Percentiles rank a stretch among this genome's conserved stretches.
Evolutionary conservation across 495 filamentous ascomycete species (phyloP).

Genomic region (Annulohypoxylon moriforme): DNA sequence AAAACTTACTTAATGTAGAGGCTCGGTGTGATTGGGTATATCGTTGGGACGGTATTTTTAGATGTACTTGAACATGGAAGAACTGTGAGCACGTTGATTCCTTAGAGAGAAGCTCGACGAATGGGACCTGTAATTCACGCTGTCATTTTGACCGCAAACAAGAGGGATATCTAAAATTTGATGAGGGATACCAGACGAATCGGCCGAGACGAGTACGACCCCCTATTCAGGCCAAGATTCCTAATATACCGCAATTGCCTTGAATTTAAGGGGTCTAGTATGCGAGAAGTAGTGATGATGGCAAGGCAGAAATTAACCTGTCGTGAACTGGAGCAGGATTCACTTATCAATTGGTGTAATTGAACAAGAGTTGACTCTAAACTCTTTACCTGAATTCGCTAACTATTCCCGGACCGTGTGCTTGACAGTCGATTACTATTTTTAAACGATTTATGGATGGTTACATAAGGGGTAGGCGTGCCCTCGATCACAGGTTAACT

Average conservation of each 20-base stretch:
- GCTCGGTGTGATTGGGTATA: too few species aligned
- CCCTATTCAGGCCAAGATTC: neutral
- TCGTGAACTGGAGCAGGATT: neutral
- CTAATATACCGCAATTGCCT: neutral
- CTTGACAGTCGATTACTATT: neutral
- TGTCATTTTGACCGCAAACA: neutral
- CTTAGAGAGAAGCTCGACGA: neutral
- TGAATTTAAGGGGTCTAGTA: neutral
- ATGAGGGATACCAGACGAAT: neutral
- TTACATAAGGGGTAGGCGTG: neutral
- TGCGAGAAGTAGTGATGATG: neutral
- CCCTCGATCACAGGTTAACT: neutral
- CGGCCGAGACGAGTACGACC: neutral
- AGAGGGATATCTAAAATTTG: neutral
- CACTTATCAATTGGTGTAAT: neutral
- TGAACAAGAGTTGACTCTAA: neutral
- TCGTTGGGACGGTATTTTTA: too few species aligned
- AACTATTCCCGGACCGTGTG: neutral
- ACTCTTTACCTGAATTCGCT: neutral
- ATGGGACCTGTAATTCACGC: neutral
- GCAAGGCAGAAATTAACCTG: neutral
- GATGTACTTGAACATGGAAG: too few species aligned
- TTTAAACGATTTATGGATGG: neutral
- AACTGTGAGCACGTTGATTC: too few species aligned
- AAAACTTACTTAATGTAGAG: too few species aligned